phyloP scores from a whole-genome alignment of 1,139 yeast genomes.

The Scheffersomyces titani region DNA sequence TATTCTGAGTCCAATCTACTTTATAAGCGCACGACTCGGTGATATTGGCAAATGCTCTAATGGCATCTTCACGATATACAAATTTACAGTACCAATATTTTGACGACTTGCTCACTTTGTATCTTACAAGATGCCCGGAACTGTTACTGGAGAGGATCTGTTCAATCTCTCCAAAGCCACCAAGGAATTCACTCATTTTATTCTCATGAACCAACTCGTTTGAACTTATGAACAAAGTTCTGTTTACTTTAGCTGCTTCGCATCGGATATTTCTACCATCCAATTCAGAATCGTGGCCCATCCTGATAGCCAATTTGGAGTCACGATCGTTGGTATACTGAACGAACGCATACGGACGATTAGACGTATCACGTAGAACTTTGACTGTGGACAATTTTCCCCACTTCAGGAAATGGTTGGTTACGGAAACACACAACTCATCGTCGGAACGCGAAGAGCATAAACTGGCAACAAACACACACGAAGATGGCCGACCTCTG shows the following conservation, averaged over 20 bases:
- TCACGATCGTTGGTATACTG: constrained; percentile 76
- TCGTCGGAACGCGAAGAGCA: constrained; percentile 67
- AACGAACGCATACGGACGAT: constrained; percentile 92
- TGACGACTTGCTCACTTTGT: constrained; percentile 16
- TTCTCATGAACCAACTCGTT: constrained; percentile 21
- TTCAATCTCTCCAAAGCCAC: constrained; percentile 73
- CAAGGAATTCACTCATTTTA: constrained; percentile 40
- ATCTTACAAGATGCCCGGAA: constrained; percentile 30
- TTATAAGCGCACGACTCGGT: constrained; percentile 52
- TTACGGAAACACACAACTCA: constrained; percentile 66
- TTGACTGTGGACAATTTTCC: constrained; percentile 76
- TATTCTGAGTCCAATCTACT: constrained; percentile 86
- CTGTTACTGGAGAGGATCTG: constrained; percentile 55
- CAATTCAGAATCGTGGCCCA: constrained; percentile 68
- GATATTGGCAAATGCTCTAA: constrained; percentile 75
- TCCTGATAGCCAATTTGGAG: constrained; percentile 64
- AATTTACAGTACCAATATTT: constrained; percentile 79
- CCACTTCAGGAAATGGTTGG: constrained; percentile 63
- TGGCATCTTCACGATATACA: constrained; percentile 88
- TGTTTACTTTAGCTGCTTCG: constrained; percentile 87
- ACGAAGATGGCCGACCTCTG: constrained; percentile 67
- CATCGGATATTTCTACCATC: constrained; percentile 81
- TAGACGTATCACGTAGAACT: constrained; percentile 77
- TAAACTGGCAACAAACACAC: constrained; percentile 86
- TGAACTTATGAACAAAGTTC: constrained; percentile 66